Base-by-base conservation (phyloP, 1,284 basidiomycete genomes). In the Microbotryomycetes sp. region DNA sequence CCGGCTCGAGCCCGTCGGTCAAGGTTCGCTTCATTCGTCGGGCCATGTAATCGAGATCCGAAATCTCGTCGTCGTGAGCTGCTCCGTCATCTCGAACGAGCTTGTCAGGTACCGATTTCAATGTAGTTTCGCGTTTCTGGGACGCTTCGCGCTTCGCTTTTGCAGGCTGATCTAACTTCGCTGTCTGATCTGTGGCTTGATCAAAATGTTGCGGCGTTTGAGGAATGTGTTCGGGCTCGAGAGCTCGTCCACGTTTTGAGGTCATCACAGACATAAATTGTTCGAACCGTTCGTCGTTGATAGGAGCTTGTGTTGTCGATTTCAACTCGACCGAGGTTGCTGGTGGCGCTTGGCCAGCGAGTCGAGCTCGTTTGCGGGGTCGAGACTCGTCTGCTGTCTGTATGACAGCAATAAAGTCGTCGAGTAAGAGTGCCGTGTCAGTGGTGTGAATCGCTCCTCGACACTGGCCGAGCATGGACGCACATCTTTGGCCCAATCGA, bases 401-500 rank as follows among this genome's bases (percentile, higher is more conserved):
- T n/a, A 47, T 4, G 2, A 22, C 15, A 31, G 4, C 4, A 23
- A n/a, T n/a, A 16, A 48, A 14, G 3, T 14, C 48, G 48, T 28
- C 0, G 22, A 36, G 50, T 15, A n/a, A 31, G 46, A 6, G 3
- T 3, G 49, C 30, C 31, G 25, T 25, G 48, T 29, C 36, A 29
- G 25, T n/a, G 47, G 45, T 26, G 22, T 47, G 22, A 22, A 47
- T 28, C 5, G 14, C 15, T 2, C 36, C 19, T 42, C 36, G 36
- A 9, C 22, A 51, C 48, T 28, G 48, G n/a, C n/a, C n/a, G n/a
- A n/a, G n/a, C n/a, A n/a, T n/a, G 4, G 22, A 59, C 69, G 88
- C 86, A 77, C 70, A 45, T 92, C 86, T 52, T 75, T 73, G 1
- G 93, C 84, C 48, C 91, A 75, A 49, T 84, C 82, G 7, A 96